Evolutionary conservation across 2,329 filamentous ascomycete species (phyloP), one percentile per base, ranked within the genome.

Genomic region (Pseudogymnoascus sp.): DNA sequence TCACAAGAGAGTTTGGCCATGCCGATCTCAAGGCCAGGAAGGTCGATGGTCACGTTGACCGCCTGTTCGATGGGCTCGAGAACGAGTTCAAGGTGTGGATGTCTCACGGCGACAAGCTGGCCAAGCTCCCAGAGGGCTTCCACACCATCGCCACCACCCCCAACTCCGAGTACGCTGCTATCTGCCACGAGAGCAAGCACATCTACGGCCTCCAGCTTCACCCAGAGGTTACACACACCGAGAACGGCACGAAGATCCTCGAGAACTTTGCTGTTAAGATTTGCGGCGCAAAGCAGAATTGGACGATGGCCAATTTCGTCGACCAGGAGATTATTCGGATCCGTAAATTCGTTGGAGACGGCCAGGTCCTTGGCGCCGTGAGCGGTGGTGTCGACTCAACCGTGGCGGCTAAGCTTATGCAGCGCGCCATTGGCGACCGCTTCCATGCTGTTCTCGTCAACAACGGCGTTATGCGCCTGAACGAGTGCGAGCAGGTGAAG

Each of bases 341-440:
- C 72, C 82, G 91, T 31, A 82, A 86, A 29, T 80, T 96, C 35
- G 92, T 97, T 44, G 95, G 95, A 21, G 82, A 87, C 29, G 92
- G 84, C 1, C 93, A 95, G 72, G 93, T 96, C 62, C 74, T 93
- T 68, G 88, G 88, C 65, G 88, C 88, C 16, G 87, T 91, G 64
- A 88, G 84, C 67, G 92, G 93, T 68, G 93, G 93, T 71, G 93
- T 97, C 14, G 93, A 97, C 75, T 89, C 85, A 10, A 97, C 93
- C 2, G 93, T 97, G 10, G 92, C 88, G 1, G 90, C 91, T 0
- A 89, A 87, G 75, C 81, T 97, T 19, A 93, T 96, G 90, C 82
- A 88, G 68, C 86, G 91, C 72, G 92, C 92, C 5, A 96, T 97
- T 72, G 87, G 89, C 24, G 86, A 92, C 72, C 83, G 92, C 14